Conservation (phyloP, 2,329 filamentous ascomycete species). For the Aspergillus sp. region DNA sequence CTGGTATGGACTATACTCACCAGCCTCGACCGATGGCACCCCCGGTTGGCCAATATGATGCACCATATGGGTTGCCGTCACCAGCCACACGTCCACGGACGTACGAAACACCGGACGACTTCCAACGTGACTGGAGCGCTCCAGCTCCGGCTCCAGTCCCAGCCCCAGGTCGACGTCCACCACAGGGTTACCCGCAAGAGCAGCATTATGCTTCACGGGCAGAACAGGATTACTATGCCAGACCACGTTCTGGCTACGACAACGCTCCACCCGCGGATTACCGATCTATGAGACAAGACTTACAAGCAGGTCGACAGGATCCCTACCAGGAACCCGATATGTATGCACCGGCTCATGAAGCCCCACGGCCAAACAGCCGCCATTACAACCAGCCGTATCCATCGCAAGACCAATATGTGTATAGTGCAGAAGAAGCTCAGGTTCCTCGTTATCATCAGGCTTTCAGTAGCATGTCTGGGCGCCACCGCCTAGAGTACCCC, state of each 20-base stretch:
- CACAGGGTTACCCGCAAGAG: conserved; percentile 26
- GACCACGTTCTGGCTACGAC: conserved; percentile 27
- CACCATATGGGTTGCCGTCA: conserved; percentile 38
- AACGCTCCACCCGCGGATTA: conserved; percentile 24
- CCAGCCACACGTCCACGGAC: conserved; percentile 21
- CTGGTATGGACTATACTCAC: conserved; percentile 68
- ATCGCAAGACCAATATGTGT: conserved; percentile 24
- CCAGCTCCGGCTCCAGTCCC: conserved; percentile 14
- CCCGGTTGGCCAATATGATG: conserved; percentile 48
- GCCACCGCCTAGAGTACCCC: conserved; percentile 21
- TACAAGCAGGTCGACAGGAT: conserved; percentile 17
- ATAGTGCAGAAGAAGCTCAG: conserved; percentile 19
- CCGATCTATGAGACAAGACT: conserved; percentile 22
- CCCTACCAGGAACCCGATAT: conserved; percentile 13
- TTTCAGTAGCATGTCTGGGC: conserved; percentile 19
- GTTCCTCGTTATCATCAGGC: conserved; percentile 4
- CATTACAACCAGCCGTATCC: conserved; percentile 21
- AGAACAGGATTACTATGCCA: conserved; percentile 13
- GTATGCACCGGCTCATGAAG: conserved; percentile 11
- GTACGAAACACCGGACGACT: conserved; percentile 34
- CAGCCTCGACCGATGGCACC: conserved; percentile 72
- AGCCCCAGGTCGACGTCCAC: conserved; percentile 14
- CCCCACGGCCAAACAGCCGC: conserved; percentile 17
- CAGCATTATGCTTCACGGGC: conserved; percentile 13
- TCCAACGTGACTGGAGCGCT: conserved; percentile 28